Base-by-base conservation (phyloP, 1,139 yeast species). In the Magnusiomyces paraingens region DNA sequence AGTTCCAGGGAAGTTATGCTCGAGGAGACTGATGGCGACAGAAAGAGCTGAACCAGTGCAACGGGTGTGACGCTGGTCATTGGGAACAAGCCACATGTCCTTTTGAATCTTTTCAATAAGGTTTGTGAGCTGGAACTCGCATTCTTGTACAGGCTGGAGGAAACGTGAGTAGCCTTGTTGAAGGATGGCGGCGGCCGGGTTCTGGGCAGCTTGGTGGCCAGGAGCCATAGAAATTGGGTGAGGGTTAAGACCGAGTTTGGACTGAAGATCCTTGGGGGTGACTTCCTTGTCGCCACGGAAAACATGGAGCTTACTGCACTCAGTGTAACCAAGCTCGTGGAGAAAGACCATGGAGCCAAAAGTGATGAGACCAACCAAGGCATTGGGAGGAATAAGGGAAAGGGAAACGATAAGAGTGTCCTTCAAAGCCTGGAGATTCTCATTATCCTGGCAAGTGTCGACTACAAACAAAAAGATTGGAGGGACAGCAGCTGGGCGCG, bases 291-390 rank as follows among this genome's bases (percentile, higher is more conserved):
- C 93, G 58, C 99, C 99, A 65, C 96, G 82, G 73, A 93, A 94
- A 36, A 93, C 91, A 68, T 82, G 89, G 56, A 90, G 82, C 71
- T 87, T 88, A 66, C 82, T 82, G 68, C 94, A 83, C 40, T 82
- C 78, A 56, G 84, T 82, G 64, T 86, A 84, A 38, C 93, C 93
- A 61, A 93, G 76, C 71, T 94, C 99, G 70, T 93, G 95, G 54
- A 94, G 88, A 68, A 90, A 95, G 56, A 91, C 90, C 80, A 89
- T 91, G 44, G 96, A 91, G 55, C 98, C 99, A 69, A 80, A 93
- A 43, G 98, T 91, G 66, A 93, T 82, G 64, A 93, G 79, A 50
- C 98, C 98, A 57, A 93, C 84, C 58, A 91, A 78, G 1, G 97
- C 94, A 66, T 93, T 90, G 47, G 96, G 95, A 35, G 99, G 99